phyloP scores from a whole-genome alignment of 2,329 filamentous ascomycete genomes.

The Pyrenochaeta sp. region DNA sequence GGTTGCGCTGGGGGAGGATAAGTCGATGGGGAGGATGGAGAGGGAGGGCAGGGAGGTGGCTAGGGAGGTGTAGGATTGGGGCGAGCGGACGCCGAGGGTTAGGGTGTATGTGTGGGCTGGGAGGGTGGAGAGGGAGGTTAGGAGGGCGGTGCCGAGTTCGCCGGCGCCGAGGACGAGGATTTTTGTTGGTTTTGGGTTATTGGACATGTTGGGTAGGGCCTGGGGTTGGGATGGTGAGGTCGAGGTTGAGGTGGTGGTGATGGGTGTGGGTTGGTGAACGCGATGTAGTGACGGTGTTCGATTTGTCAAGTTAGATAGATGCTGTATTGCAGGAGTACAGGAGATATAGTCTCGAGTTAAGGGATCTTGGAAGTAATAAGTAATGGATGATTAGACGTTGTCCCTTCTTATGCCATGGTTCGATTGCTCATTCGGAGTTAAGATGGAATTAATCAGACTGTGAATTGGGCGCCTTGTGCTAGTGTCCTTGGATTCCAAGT shows the following conservation, averaged over 20 bases:
- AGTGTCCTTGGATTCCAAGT: not conserved
- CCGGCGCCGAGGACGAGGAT: constrained; percentile 72
- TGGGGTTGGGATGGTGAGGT: no score
- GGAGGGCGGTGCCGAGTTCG: constrained; percentile 67
- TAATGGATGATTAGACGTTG: not conserved
- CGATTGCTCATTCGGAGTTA: not conserved
- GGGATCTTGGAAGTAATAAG: no score
- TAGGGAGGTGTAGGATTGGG: constrained; percentile 50
- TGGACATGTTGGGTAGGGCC: not conserved
- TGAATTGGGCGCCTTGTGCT: not conserved
- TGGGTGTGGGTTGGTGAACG: not conserved
- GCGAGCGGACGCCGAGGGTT: constrained; percentile 62
- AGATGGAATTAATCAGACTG: not conserved
- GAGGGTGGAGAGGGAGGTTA: constrained; percentile 60
- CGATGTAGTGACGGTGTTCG: constrained; percentile 5
- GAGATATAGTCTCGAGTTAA: no score
- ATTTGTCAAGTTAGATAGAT: no score
- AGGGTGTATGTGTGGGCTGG: constrained; percentile 55
- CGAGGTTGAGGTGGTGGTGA: not conserved
- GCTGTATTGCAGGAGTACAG: no score
- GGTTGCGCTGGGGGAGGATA: constrained; percentile 39
- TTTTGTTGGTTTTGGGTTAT: constrained; percentile 9
- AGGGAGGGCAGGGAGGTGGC: constrained; percentile 38
- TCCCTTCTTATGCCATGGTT: no score
- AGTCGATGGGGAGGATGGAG: constrained; percentile 35